Percentiles rank a stretch among this genome's conserved stretches.
Conservation (phyloP, 2,329 filamentous ascomycete species). For the Nemania abortiva region DNA sequence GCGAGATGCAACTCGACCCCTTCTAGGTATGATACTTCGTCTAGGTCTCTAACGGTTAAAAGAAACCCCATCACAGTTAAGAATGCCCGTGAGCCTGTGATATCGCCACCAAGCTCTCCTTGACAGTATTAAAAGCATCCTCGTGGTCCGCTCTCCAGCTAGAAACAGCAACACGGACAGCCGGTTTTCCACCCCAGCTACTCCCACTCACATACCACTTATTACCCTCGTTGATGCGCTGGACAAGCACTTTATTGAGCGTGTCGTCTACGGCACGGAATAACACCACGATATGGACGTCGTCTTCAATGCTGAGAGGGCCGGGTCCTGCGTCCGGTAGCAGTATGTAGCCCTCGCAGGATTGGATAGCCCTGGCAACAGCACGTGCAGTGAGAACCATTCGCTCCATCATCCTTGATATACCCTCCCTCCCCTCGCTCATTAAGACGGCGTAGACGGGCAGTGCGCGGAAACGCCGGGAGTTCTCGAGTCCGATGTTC, state of each 20-base stretch:
- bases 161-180: slow-evolving; percentile 85
- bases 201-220: slow-evolving; percentile 88
- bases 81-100: slow-evolving; percentile 46
- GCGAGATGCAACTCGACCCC: background rate
- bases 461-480: slow-evolving; percentile 88
- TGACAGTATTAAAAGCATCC: slow-evolving; percentile 75
- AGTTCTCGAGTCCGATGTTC: slow-evolving; percentile 92
- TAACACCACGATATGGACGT: slow-evolving; percentile 78
- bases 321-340: slow-evolving; percentile 48
- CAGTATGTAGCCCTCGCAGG: slow-evolving; percentile 56
- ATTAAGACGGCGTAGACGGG: slow-evolving; percentile 85
- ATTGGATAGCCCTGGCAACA: slow-evolving; percentile 73
- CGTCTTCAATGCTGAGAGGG: slow-evolving; percentile 57
- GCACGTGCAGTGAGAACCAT: slow-evolving; percentile 79
- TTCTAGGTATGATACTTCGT: too few relatives aligned
- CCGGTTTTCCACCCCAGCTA: slow-evolving; percentile 77
- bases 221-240: slow-evolving; percentile 77
- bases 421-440: slow-evolving; percentile 78
- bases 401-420: slow-evolving; percentile 75
- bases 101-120: slow-evolving; percentile 68
- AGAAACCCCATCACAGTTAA: background rate
- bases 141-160: slow-evolving; percentile 83
- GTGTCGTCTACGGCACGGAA: slow-evolving; percentile 77
- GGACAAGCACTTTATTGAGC: slow-evolving; percentile 75
- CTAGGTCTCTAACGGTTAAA: too few relatives aligned